Evolutionary conservation across 2,329 filamentous ascomycete genomes (phyloP).

Genomic region (Aspergillus chevalieri): DNA sequence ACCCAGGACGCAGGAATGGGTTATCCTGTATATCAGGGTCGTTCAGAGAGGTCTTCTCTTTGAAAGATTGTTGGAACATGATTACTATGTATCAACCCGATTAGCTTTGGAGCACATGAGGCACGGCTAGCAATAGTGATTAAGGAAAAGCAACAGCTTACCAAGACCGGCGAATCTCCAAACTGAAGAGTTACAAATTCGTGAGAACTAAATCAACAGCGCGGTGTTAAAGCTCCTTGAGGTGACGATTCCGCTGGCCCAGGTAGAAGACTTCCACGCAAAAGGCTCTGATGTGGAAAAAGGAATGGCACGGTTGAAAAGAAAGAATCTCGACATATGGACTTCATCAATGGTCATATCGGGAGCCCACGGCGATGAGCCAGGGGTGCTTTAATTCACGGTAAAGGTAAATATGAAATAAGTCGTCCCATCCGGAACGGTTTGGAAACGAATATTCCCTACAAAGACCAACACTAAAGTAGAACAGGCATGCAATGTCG

Average conservation of each 20-base stretch:
- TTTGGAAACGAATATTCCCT: too few relatives aligned
- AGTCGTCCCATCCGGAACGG: neutral
- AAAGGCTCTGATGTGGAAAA: too few relatives aligned
- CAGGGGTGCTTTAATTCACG: neutral
- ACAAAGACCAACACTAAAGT: too few relatives aligned
- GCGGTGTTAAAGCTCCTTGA: neutral
- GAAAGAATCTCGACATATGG: too few relatives aligned
- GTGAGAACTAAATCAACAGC: too few relatives aligned
- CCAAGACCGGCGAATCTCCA: neutral
- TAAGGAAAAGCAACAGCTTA: neutral
- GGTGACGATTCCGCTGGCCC: neutral
- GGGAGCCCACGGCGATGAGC: neutral
- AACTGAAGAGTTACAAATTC: neutral
- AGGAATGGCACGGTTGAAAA: too few relatives aligned
- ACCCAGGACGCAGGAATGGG: conserved; percentile 26
- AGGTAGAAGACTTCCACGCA: neutral
- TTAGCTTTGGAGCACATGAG: neutral
- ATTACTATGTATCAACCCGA: neutral
- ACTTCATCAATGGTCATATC: neutral
- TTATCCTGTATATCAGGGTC: conserved; percentile 7
- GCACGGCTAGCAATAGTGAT: neutral
- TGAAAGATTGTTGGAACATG: conserved; percentile 17
- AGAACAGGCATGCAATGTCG: neutral
- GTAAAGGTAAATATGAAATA: neutral
- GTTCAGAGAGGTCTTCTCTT: conserved; percentile 5